Percentiles rank a stretch among this genome's conserved stretches.
Conservation (phyloP, 2,329 filamentous ascomycete species). For the Eutypa lata region DNA sequence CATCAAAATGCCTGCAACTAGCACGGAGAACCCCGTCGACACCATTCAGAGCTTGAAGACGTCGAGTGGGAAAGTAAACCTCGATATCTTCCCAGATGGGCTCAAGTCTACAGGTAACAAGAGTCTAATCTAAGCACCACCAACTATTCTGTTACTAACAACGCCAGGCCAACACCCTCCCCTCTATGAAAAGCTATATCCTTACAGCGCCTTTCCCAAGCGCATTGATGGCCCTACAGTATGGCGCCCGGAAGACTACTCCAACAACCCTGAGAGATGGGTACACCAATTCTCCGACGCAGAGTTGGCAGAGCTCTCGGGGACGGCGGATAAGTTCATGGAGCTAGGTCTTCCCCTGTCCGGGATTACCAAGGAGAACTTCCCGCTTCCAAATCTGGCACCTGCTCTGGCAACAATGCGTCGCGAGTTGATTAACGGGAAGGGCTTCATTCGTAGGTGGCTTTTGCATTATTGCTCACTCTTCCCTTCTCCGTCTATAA, state of each 20-base stretch:
- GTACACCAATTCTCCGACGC: conserved; percentile 60
- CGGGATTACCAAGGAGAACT: conserved; percentile 58
- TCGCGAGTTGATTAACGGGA: conserved; percentile 72
- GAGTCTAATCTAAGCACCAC: neutral
- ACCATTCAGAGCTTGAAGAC: conserved; percentile 19
- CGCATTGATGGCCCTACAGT: conserved; percentile 64
- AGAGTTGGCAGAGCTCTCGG: conserved; percentile 60
- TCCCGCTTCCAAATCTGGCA: conserved; percentile 56
- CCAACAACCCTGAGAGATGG: conserved; percentile 62
- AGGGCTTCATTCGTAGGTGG: conserved; percentile 70
- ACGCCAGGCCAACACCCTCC: conserved; percentile 64
- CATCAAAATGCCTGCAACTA: conserved; percentile 26
- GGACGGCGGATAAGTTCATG: conserved; percentile 61
- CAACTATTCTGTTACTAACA: conserved; percentile 18
- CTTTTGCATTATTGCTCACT: too few relatives aligned
- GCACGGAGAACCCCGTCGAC: conserved; percentile 15
- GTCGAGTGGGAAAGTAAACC: conserved; percentile 21
- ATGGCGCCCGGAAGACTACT: conserved; percentile 63
- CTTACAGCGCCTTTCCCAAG: conserved; percentile 64
- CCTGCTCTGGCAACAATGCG: conserved; percentile 53
- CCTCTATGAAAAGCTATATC: conserved; percentile 55
- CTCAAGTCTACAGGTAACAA: conserved; percentile 50
- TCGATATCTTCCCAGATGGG: conserved; percentile 59
- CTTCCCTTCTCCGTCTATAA: too few relatives aligned
- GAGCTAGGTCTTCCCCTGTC: conserved; percentile 58